Conservation (phyloP, 441 rosid genomes). For the Melastoma candidum region DNA sequence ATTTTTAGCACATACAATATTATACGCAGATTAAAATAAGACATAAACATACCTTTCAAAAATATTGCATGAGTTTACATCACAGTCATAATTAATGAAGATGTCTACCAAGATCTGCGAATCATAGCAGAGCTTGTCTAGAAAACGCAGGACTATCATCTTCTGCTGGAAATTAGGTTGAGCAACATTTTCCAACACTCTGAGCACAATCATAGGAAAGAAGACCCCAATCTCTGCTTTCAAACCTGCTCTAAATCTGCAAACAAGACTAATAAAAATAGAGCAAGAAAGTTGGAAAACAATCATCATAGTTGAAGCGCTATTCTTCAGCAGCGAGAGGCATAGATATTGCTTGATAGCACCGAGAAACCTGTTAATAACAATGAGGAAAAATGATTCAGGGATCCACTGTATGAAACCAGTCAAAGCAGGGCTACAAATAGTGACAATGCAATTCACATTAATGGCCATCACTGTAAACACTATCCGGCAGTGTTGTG, state of each 20-base stretch:
- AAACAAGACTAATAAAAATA: slow-evolving; percentile 87
- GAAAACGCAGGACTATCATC: slow-evolving; percentile 94
- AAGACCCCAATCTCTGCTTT: slow-evolving; percentile 99
- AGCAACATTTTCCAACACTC: slow-evolving; percentile 91
- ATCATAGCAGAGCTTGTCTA: slow-evolving; percentile 91
- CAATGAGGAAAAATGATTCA: slow-evolving; percentile 12
- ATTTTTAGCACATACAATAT: slow-evolving; percentile 9
- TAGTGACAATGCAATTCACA: too few species aligned
- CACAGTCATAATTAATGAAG: slow-evolving; percentile 96
- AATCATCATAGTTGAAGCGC: slow-evolving; percentile 89
- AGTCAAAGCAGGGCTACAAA: too few species aligned
- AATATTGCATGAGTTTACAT: slow-evolving; percentile 95
- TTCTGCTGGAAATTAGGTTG: slow-evolving; percentile 99
- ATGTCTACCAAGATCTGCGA: slow-evolving; percentile 97
- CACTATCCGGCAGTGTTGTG: too few species aligned
- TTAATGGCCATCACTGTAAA: too few species aligned
- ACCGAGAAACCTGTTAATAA: slow-evolving; percentile 75
- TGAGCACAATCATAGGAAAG: slow-evolving; percentile 93
- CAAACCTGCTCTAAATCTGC: slow-evolving; percentile 94
- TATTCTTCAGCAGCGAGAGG: slow-evolving; percentile 87
- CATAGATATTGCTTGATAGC: slow-evolving; percentile 96
- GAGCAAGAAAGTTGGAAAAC: slow-evolving; percentile 99
- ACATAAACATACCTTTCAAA: slow-evolving; percentile 75
- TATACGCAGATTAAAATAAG: slow-evolving; percentile 1
- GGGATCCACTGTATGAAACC: too few species aligned